These are phyloP conservation scores for Tricholoma flavovirens DNA, from an alignment of 768 basidiomycete species.

Conservation along the genomic window DNA sequence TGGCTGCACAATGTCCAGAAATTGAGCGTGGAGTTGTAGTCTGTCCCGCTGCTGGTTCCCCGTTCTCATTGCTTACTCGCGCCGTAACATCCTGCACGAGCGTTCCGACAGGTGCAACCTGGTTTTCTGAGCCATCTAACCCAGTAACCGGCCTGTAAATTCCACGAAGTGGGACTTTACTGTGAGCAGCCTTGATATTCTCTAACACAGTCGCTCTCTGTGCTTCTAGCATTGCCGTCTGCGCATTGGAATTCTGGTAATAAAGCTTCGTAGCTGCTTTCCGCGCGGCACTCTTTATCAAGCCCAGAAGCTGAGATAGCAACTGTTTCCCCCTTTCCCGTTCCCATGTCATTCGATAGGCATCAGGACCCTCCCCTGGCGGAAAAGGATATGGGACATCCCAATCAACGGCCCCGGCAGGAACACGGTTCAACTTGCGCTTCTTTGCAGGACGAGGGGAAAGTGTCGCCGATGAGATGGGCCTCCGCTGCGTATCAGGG, in stretches of 20 bases:
- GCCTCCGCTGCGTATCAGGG: background rate
- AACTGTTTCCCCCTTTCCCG: slow-evolving; percentile 57
- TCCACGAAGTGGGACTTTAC: slow-evolving; percentile 19
- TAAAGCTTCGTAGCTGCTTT: slow-evolving; percentile 57
- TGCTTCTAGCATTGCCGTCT: slow-evolving; percentile 6
- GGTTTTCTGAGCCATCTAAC: slow-evolving; percentile 23
- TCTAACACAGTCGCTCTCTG: slow-evolving; percentile 4
- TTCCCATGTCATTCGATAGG: slow-evolving; percentile 64
- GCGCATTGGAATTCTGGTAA: slow-evolving; percentile 21
- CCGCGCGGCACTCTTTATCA: slow-evolving; percentile 55
- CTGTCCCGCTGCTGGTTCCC: background rate
- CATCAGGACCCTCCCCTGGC: slow-evolving; percentile 62
- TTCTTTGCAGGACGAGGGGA: slow-evolving; percentile 40
- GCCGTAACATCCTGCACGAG: slow-evolving; percentile 19
- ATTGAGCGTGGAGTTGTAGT: slow-evolving; percentile 1
- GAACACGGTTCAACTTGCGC: slow-evolving; percentile 59
- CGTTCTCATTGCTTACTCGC: slow-evolving; percentile 18
- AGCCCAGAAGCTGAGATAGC: slow-evolving; percentile 50
- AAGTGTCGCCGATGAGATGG: slow-evolving; percentile 2
- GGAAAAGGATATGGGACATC: slow-evolving; percentile 77
- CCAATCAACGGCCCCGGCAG: slow-evolving; percentile 79
- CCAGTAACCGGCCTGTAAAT: slow-evolving; percentile 29
- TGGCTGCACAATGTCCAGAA: slow-evolving; percentile 1
- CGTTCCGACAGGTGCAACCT: slow-evolving; percentile 8
- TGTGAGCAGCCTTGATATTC: background rate